Base-by-base conservation (phyloP, 192 early-diverging fungal genomes). In the Geranomyces michiganensis region DNA sequence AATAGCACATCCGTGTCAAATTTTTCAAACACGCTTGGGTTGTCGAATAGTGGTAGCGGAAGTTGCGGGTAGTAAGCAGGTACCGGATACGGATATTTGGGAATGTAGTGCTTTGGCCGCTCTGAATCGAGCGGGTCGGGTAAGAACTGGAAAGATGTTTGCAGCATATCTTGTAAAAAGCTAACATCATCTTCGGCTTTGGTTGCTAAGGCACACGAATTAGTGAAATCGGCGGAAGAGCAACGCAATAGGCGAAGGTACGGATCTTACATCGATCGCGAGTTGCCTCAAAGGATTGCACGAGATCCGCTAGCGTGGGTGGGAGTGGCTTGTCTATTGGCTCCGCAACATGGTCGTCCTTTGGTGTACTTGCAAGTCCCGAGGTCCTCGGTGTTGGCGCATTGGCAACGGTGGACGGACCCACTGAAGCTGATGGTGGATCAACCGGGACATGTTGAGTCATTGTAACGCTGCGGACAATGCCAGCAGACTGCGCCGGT, bases 1-100 rank as follows among this genome's bases (percentile, higher is more conserved):
- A 98, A 99, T 64, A 99, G 82, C 33, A 95, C 93, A 78, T 99
- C 95, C 51, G 94, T 85, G 44, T 96, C 94, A 75, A 97, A 91
- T 72, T 91, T 92, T 73, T 96, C 91, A 79, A 92, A 96, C 67
- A 96, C 82, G 2, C 85, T 85, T 4, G 94, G 87, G 63, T 90
- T 89, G 48, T 94, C 94, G 64, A 96, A 92, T 30, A 94, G 82
- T 3, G 89, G 82, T 45, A 90, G 73, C 14, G 92, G 92, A 15
- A 67, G 59, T 68, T 97, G 92, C 71, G 96, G 96, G 73, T 96
- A 99, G 75, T 98, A 97, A 43, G 75, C 79, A n/a, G 96, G 94
- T 17, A 92, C 92, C 3, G 87, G 89, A 53, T 89, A 91, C 30
- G 93, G 90, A 32, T 79, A 88, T 74, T 87, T 82, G 30, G 93